Conservation (phyloP, 805 yeast species). For the Komagataella kurtzmanii region DNA sequence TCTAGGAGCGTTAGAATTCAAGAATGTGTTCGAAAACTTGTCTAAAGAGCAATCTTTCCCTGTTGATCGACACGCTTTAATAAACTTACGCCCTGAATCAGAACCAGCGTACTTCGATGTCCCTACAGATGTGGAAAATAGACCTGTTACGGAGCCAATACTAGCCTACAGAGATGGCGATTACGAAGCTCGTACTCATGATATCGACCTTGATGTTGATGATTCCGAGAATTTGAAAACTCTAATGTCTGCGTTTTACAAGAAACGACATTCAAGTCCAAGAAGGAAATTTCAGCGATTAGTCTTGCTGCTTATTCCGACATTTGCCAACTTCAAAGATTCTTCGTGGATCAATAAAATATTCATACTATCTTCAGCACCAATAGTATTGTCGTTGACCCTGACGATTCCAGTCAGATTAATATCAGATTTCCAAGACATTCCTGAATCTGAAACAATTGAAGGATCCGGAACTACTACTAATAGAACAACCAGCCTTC, state of each 20-base stretch:
- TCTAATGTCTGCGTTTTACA: conserved; percentile 1
- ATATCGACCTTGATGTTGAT: conserved; percentile 1
- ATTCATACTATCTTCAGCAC: conserved; percentile 4
- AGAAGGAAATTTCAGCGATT: neutral
- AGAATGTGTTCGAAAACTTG: conserved; percentile 4
- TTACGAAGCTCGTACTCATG: conserved; percentile 1
- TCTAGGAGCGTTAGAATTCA: conserved; percentile 7
- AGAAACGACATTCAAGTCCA: neutral
- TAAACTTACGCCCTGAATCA: neutral
- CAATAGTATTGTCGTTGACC: conserved; percentile 15
- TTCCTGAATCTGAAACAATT: neutral
- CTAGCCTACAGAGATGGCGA: neutral
- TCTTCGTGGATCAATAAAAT: neutral
- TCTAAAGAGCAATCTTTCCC: conserved; percentile 3
- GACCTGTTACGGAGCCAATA: neutral
- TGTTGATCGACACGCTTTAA: neutral
- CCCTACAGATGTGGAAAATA: neutral
- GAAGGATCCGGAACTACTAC: neutral
- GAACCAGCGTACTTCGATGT: neutral
- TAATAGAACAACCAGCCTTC: neutral
- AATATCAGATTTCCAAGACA: conserved; percentile 3
- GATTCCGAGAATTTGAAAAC: conserved; percentile 4
- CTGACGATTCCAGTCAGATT: conserved; percentile 22
- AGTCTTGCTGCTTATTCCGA: neutral
- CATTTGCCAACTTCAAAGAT: neutral